Conservation (phyloP, 225 moss, liverwort and hornwort genomes). For the Polytrichum formosum region DNA sequence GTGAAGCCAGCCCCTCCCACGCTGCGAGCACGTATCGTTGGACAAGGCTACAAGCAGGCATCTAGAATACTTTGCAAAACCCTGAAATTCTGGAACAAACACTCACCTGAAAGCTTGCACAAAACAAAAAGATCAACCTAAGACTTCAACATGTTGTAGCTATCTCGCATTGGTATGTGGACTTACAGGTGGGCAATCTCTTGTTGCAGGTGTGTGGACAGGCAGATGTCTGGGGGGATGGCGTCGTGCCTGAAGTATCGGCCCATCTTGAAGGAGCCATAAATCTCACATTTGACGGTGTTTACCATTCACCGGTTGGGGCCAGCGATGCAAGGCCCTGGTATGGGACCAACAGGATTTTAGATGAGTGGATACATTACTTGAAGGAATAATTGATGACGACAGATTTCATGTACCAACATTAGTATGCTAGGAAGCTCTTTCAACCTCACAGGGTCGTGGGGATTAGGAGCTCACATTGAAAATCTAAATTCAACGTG, state of each 20-base stretch:
- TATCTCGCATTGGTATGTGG: too few species aligned
- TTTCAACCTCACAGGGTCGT: too few species aligned
- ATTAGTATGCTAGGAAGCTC: too few species aligned
- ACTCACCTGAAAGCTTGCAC: too few species aligned
- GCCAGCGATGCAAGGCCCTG: slow-evolving; percentile 69
- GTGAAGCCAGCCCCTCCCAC: slow-evolving; percentile 57
- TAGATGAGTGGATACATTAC: slow-evolving; percentile 74
- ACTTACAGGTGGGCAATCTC: neutral
- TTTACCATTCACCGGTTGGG: slow-evolving; percentile 95
- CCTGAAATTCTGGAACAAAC: too few species aligned
- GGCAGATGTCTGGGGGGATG: slow-evolving; percentile 97
- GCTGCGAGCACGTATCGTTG: slow-evolving; percentile 78
- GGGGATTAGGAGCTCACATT: too few species aligned
- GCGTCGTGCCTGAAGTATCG: slow-evolving; percentile 92
- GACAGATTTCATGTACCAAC: too few species aligned
- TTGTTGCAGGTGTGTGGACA: slow-evolving; percentile 81
- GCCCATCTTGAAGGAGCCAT: slow-evolving; percentile 89
- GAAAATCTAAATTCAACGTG: too few species aligned
- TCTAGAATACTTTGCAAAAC: neutral
- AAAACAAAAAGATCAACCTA: too few species aligned
- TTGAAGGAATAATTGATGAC: slow-evolving; percentile 19
- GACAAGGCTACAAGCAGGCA: slow-evolving; percentile 99
- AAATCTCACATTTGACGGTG: slow-evolving; percentile 76
- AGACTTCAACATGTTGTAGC: neutral
- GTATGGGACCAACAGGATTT: slow-evolving; percentile 77